Evolutionary conservation across 2,329 filamentous ascomycete species (phyloP), one percentile per base, ranked within the genome.

Genomic region (Fusarium duplospermum): DNA sequence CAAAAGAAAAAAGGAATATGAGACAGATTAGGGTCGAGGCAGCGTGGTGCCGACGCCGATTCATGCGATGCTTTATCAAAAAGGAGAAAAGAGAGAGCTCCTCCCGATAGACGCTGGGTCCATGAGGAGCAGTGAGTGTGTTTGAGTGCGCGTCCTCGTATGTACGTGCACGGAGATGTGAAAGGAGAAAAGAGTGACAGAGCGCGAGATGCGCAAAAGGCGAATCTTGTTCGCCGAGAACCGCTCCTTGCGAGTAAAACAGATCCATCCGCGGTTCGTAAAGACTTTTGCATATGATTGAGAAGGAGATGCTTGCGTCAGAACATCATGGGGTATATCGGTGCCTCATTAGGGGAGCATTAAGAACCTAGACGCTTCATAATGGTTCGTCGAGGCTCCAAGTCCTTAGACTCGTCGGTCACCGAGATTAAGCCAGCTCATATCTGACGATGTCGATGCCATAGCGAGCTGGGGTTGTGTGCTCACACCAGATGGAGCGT

Each of bases 361-460:
- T 66, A 60, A 64, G 60, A 45, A 67, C 59, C 65, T 54, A 69
- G 69, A 52, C 66, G 68, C 61, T 56, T 75, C 72, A 67, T 78
- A 64, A 68, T 63, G 58, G 62, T 67, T 77, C 67, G 65, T 73
- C 45, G 69, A 69, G 65, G 67, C 54, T 70, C 61, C 47, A 64
- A 58, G 61, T 64, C 63, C 61, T 70, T 69, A 81, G 61, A 75
- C 69, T 69, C 77, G 80, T 47, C 81, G 79, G 40, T 88, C 88
- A 56, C 90, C 91, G 20, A 95, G 86, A 78, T 95, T 94, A 72
- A 95, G 83, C 93, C 93, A 95, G 82, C 92, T 94, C 92, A 95
- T 93, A 81, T 95, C 93, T 60, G 87, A 88, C 14, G 88, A 87
- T 8, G 84, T 85, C 29, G 86, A 81, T 57, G 88, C 85, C 82